Base-by-base conservation (phyloP, 2,329 filamentous ascomycete genomes). In the Cladosporium sphaerospermum region DNA sequence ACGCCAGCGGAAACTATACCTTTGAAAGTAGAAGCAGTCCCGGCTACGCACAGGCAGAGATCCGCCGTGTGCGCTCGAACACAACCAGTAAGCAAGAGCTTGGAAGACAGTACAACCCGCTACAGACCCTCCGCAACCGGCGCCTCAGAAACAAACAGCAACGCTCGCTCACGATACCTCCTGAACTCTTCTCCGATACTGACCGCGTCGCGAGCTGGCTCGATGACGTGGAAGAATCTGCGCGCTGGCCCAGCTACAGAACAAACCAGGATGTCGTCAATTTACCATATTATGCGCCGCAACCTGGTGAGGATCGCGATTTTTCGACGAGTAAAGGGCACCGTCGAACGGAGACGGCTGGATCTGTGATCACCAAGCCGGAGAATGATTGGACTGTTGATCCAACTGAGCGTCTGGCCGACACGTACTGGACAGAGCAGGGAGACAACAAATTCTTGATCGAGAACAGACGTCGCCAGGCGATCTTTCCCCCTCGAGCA, bases 61-160 rank as follows among this genome's bases (percentile, higher is more conserved):
- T 72, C 55, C 67, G 62, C 53, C 65, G 74, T 61, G 50, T 67
- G 54, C 56, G 68, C 52, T 68, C 69, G 57, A 47, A 72, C 61
- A 63, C 63, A 28, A 31, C 37, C 14, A 55, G 34, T 14, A 40
- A 34, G 28, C 63, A 68, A 40, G 64, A 54, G n/a, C 60, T 85
- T 7, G 86, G 87, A 4, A 84, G 91, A 49, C 73, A 77, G 2
- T 97, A 97, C 67, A 96, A 99, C 66, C 93, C 92, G 4, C 72
- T 99, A 19, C 93, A 97, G 69, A 89, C 89, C 61, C 87, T 97
- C 52, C 85, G 93, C 16, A 97, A 99, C 65, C 81, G 92, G 45
- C 92, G 91, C 66, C 81, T 93, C 10, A 80, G 93, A 57, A 85
- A 86, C 23, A 81, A 91, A 13, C 88, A 95, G 70, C 81, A 88